Conservation (phyloP, 2,329 filamentous ascomycete species). For the Camillea tinctor region DNA sequence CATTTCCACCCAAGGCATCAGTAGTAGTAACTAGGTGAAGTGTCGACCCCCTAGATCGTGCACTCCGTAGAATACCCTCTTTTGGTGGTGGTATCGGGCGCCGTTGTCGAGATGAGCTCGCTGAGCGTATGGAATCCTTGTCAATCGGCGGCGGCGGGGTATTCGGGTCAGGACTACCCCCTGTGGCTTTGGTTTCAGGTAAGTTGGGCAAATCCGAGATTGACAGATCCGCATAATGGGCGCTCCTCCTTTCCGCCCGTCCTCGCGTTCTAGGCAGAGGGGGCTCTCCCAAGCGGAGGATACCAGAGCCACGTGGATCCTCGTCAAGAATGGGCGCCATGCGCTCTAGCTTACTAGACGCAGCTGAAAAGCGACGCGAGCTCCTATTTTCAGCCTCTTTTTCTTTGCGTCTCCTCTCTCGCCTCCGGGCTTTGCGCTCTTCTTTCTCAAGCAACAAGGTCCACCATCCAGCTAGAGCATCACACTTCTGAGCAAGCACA, state of each 20-base stretch:
- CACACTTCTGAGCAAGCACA: conserved; percentile 84
- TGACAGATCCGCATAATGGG: conserved; percentile 61
- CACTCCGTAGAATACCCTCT: conserved; percentile 66
- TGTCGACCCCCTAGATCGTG: conserved; percentile 77
- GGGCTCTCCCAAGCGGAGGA: conserved; percentile 43
- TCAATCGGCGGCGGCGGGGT: conserved; percentile 71
- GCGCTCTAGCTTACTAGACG: conserved; percentile 81
- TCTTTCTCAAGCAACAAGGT: conserved; percentile 92
- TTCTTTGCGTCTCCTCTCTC: conserved; percentile 82
- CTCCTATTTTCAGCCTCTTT: conserved; percentile 78
- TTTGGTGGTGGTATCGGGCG: conserved; percentile 82
- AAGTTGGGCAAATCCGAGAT: conserved; percentile 75
- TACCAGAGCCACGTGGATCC: conserved; percentile 59
- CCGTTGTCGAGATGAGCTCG: conserved; percentile 74
- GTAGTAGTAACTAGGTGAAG: conserved; percentile 77
- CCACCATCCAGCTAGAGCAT: conserved; percentile 94
- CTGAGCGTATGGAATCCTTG: conserved; percentile 73
- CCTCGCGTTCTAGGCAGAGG: conserved; percentile 68
- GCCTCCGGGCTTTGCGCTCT: conserved; percentile 75
- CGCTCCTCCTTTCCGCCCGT: conserved; percentile 72
- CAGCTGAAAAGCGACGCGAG: conserved; percentile 79
- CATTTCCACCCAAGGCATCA: conserved; percentile 44
- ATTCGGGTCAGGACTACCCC: conserved; percentile 45
- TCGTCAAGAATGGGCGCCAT: conserved; percentile 75
- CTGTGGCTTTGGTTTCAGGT: conserved; percentile 56